Evolutionary conservation across 331 rosid genomes (phyloP).

Genomic region (Saraca asoca): DNA sequence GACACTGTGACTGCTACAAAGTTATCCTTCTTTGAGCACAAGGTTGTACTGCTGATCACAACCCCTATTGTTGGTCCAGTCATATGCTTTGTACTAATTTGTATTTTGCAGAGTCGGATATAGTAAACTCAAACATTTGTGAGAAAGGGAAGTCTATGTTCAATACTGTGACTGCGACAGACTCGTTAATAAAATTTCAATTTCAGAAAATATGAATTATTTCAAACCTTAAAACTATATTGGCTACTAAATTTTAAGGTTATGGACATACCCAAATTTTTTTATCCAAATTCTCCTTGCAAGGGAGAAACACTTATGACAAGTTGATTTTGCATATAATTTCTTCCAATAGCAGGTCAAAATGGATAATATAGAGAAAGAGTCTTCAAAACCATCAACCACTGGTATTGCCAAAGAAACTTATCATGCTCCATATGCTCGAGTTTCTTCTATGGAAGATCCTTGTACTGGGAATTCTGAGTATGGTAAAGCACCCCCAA

Average conservation of each 20-base stretch:
- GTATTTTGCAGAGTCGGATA: too few relatives aligned
- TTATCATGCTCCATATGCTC: conserved; percentile 73
- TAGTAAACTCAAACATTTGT: too few relatives aligned
- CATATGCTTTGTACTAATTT: neutral
- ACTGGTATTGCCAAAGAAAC: conserved; percentile 38
- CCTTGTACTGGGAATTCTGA: conserved; percentile 65
- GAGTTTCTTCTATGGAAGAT: conserved; percentile 83
- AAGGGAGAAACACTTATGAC: conserved; percentile 3
- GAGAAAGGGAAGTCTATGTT: too few relatives aligned
- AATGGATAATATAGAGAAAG: conserved; percentile 44
- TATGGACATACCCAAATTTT: too few relatives aligned
- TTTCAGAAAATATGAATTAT: too few relatives aligned
- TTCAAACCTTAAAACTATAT: too few relatives aligned
- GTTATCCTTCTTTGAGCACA: conserved; percentile 4
- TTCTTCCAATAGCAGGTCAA: conserved; percentile 51
- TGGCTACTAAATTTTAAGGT: too few relatives aligned
- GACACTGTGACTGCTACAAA: too few relatives aligned
- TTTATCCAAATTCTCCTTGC: neutral
- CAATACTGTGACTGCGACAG: too few relatives aligned
- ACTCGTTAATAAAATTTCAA: too few relatives aligned
- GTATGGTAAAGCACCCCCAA: conserved; percentile 60
- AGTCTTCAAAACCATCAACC: conserved; percentile 48
- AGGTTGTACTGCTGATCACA: conserved; percentile 4
- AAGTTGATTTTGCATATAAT: conserved; percentile 31
- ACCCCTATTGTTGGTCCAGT: neutral